These are phyloP conservation scores for Penstemon eatonii DNA, from an alignment of 257 asterid species.

Conservation along the genomic window DNA sequence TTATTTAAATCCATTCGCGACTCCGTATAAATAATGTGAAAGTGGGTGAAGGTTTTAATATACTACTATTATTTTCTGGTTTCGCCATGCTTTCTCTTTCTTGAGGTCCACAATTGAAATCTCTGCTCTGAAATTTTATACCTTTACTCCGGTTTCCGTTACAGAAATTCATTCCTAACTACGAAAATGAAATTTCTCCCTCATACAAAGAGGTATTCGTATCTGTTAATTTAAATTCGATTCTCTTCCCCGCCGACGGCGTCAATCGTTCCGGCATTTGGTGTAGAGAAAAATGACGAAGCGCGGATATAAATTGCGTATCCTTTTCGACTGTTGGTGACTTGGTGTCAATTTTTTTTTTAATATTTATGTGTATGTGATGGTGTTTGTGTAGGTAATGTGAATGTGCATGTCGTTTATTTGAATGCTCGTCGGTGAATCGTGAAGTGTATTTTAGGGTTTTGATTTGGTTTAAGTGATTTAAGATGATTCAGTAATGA, in stretches of 20 bases:
- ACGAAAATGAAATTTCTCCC: conserved; percentile 31
- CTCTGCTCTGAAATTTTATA: conserved; percentile 23
- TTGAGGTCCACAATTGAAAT: conserved; percentile 39
- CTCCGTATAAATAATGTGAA: conserved; percentile 23
- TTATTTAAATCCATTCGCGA: conserved; percentile 7
- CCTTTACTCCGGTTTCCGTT: conserved; percentile 33
- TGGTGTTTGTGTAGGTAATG: conserved; percentile 23
- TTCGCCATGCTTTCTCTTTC: conserved; percentile 32
- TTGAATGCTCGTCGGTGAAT: conserved; percentile 21
- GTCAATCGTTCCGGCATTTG: conserved; percentile 25
- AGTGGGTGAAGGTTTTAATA: conserved; percentile 19
- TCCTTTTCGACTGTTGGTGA: conserved; percentile 44
- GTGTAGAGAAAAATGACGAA: conserved; percentile 57
- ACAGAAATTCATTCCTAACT: conserved; percentile 33
- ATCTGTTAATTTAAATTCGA: conserved; percentile 24
- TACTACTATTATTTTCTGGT: conserved; percentile 22
- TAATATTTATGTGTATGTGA: background rate
- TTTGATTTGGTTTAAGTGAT: conserved; percentile 33
- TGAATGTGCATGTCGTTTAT: conserved; percentile 29
- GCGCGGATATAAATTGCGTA: conserved; percentile 97
- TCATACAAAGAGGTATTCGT: conserved; percentile 14
- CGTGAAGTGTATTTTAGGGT: conserved; percentile 29
- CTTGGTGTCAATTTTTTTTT: background rate
- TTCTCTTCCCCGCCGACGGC: conserved; percentile 33
- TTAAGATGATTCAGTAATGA: conserved; percentile 21